Base-by-base conservation (phyloP, 176 grass and related monocot species). In the Oropetium thomaeum region DNA sequence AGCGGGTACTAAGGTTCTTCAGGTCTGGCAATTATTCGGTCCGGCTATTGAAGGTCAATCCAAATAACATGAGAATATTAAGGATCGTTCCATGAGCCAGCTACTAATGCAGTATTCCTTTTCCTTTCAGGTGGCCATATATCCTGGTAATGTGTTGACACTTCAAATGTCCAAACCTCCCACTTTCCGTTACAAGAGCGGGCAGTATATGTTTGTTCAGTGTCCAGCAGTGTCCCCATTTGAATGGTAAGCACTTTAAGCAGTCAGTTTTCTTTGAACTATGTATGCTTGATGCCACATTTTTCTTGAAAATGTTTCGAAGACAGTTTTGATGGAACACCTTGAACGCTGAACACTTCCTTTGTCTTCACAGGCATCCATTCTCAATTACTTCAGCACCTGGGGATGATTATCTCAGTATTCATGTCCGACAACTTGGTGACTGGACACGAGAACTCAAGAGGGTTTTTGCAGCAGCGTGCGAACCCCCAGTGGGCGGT, bases 131-230 rank as follows among this genome's bases (percentile, higher is more conserved):
- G 92, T 99, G 69, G 92, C 92, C 41, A 90, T 99, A 84, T 99
- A 99, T 87, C 96, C 89, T 71, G 96, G 96, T 58, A 92, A 99
- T 69, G 96, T 99, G 76, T 84, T 99, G 58, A 92, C 92, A 20
- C 54, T 96, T 54, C 96, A 99, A 78, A 99, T 99, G 92, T 96
- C 96, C 22, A 99, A 90, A 58, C 92, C 96, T 51, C 76, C 82
- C 11, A 71, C 73, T 72, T 99, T 96, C 62, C 91, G 96, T 30
- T 88, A 99, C 85, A 99, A 92, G 77, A 99, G 96, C 4, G 96
- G 96, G 12, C 92, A 99, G 76, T 99, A 99, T 82, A 99, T 99
- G 96, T 99, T 99, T 86, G 92, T 99, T 76, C 89, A 99, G 52
- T 99, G 96, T 75, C 96, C 96, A 67, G 89, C 87, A 57, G 92